Conservation (phyloP, 371 early-diverging fungal genomes). For the Zancudomyces culisetae region DNA sequence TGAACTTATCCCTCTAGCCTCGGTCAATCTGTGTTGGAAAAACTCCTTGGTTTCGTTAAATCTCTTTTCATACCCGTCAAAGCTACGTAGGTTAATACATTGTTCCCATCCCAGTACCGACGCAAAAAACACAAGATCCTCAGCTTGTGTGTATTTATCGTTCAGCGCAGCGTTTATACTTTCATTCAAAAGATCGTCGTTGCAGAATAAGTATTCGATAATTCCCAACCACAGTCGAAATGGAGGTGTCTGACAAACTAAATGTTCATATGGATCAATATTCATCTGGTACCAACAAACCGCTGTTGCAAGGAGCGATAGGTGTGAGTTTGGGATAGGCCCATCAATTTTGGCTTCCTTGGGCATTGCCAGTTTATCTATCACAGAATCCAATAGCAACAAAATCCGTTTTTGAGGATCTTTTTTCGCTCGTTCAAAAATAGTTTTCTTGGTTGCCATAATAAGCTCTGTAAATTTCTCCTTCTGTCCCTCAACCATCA, state of each 20-base stretch:
- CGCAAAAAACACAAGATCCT: slow-evolving; percentile 79
- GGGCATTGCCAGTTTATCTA: slow-evolving; percentile 78
- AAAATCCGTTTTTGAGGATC: slow-evolving; percentile 39
- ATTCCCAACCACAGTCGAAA: slow-evolving; percentile 91
- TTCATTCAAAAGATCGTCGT: slow-evolving; percentile 52
- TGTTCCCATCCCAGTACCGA: slow-evolving; percentile 86
- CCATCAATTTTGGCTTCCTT: slow-evolving; percentile 54
- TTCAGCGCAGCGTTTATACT: slow-evolving; percentile 65
- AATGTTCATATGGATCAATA: slow-evolving; percentile 80
- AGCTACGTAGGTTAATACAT: slow-evolving; percentile 55
- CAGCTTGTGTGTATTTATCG: slow-evolving; percentile 60
- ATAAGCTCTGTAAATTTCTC: slow-evolving; percentile 57
- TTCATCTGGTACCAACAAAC: slow-evolving; percentile 77
- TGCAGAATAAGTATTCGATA: slow-evolving; percentile 74
- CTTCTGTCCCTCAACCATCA: slow-evolving; percentile 79
- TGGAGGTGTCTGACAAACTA: slow-evolving; percentile 88
- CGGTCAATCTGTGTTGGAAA: slow-evolving; percentile 53
- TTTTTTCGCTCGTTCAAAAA: slow-evolving; percentile 55
- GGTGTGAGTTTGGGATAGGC: slow-evolving; percentile 74
- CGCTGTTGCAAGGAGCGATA: slow-evolving; percentile 79
- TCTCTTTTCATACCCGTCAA: slow-evolving; percentile 64
- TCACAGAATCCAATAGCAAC: slow-evolving; percentile 54
- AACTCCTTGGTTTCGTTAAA: slow-evolving; percentile 66
- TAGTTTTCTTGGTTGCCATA: slow-evolving; percentile 50
- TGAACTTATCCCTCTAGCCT: slow-evolving; percentile 48